Base-by-base conservation (phyloP, 2,329 filamentous ascomycete genomes). In the Trematosphaeria pertusa region DNA sequence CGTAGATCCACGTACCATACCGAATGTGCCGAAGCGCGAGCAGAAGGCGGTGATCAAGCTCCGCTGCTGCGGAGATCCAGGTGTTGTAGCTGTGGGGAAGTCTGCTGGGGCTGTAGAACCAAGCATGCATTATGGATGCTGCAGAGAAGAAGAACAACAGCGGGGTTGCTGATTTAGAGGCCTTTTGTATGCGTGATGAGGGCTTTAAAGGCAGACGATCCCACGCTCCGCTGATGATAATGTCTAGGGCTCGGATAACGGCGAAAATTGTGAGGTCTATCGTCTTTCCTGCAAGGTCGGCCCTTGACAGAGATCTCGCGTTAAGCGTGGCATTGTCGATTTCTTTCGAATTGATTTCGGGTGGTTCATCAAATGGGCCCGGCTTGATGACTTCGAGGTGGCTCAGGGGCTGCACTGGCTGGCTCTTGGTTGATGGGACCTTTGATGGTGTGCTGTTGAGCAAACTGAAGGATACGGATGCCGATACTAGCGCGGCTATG, bases 61-160 rank as follows among this genome's bases (percentile, higher is more conserved):
- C 80, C 3, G 91, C 90, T 3, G 87, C 88, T 17, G 86, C 85
- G 31, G 81, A 83, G 59, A 96, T 94, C 90, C 91, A 95, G 65
- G 85, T 87, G 61, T 85, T 87, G 74, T 95, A 95, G 31, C 86
- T 80, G 20, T 75, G 79, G 2, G 91, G 91, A 1, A 96, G 79
- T 15, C 83, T 80, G 26, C 83, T 78, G 0, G 90, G 89, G 8
- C 78, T 70, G 73, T 93, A 96, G 67, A 95, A 87, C 88, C 89
- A 96, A 14, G 89, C 82, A 87, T 89, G 93, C 91, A 95, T 96
- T 57, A 95, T 86, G 28, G 89, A 74, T 17, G 86, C 87, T 30
- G 83, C 85, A 15, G 88, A 91, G 24, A 80, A 70, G 34, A 87
- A 84, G 69, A 96, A 95, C 14, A 92, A 73, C 5, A 81, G 73